Conservation (phyloP, 2,329 filamentous ascomycete species). For the Dothidotthia symphoricarpi region DNA sequence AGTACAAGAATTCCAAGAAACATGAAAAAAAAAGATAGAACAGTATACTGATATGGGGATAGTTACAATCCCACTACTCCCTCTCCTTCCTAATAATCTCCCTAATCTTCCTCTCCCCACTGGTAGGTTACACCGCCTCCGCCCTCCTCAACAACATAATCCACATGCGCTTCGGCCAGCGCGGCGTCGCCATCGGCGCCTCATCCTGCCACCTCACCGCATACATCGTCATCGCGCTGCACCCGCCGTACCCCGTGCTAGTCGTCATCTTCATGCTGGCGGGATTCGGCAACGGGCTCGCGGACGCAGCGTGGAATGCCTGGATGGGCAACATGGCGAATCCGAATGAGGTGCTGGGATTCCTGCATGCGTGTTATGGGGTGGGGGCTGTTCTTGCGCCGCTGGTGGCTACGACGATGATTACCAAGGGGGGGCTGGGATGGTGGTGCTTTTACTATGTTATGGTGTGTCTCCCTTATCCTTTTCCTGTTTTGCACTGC, state of each 20-base stretch:
- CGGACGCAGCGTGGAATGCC: conserved; percentile 57
- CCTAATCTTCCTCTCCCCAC: conserved; percentile 65
- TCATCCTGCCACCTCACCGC: conserved; percentile 63
- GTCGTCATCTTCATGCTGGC: conserved; percentile 64
- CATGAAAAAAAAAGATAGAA: neutral
- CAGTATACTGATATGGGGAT: neutral
- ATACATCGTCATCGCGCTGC: conserved; percentile 63
- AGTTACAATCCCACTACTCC: conserved; percentile 63
- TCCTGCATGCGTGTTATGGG: conserved; percentile 71
- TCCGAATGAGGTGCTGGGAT: conserved; percentile 70
- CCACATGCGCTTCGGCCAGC: conserved; percentile 65
- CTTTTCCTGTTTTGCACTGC: neutral
- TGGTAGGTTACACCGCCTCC: conserved; percentile 63
- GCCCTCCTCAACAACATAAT: conserved; percentile 64
- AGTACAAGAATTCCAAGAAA: too few relatives aligned
- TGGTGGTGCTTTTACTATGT: conserved; percentile 79
- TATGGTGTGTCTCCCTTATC: conserved; percentile 54
- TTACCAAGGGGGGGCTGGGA: conserved; percentile 58
- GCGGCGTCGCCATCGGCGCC: conserved; percentile 66
- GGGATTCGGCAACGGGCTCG: conserved; percentile 70
- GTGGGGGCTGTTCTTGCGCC: conserved; percentile 68
- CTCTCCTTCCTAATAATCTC: conserved; percentile 64
- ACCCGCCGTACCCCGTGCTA: conserved; percentile 68
- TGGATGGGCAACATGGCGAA: conserved; percentile 70
- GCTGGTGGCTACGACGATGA: conserved; percentile 69